Base-by-base conservation (phyloP, 31 red algal genomes). In the Endocladia muricata region DNA sequence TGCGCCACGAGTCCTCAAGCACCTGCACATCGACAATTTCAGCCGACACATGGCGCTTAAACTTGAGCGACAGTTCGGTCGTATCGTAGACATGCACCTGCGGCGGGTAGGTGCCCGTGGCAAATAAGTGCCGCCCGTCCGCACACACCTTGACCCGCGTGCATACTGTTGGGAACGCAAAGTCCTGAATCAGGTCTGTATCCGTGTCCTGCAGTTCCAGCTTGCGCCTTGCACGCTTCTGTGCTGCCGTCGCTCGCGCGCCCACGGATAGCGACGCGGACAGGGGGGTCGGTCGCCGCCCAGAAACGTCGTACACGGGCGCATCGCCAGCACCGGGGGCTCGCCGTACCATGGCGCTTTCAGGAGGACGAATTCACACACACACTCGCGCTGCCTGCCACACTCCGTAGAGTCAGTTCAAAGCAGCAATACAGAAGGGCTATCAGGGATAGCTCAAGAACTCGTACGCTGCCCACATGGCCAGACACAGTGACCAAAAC, bases 171-270 rank as follows among this genome's bases (percentile, higher is more conserved):
- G 93, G 93, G 47, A 91, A 88, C 32, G 81, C 74, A 68, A 96
- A 96, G 72, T 96, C 83, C 31, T 96, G 93, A 78, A 96, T 82
- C 2, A 96, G 71, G 41, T 96, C 78, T 2, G 85, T 90, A 9
- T 78, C 61, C 5, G 73, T 72, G 35, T 72, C 54, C 25, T 68
- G 51, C 32, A 84, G 73, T 37, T 83, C 70, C 2, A 70, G 78
- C 54, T 91, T 91, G 21, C 88, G 49, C 9, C 79, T 71, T n/a
- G 77, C 88, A 2, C 79, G 59, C 69, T 90, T 77, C 33, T 68
- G 32, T 3, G 33, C 25, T 21, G 73, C 73, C 5, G 56, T 56
- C 31, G 52, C 73, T 2, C 73, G 52, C 1, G 73, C 8, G 5
- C 51, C 52, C 22, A 56, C 73, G 1, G 52, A 38, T 32, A 77